Evolutionary conservation across 495 filamentous ascomycete genomes (phyloP), one percentile per base, ranked within the genome.

Genomic region (Neohortaea acidophila): DNA sequence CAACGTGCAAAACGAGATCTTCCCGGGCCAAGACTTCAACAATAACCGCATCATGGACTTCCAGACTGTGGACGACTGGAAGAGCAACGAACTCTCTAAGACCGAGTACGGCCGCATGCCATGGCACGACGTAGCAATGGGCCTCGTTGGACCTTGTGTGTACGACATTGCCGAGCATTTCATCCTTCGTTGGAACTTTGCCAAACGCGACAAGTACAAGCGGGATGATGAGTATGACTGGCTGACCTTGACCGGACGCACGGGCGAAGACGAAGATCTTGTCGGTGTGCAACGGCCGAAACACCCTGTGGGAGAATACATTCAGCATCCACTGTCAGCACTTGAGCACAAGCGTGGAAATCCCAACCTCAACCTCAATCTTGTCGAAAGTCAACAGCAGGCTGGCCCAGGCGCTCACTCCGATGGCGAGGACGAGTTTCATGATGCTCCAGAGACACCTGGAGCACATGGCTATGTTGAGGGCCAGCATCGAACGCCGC

Each of bases 131-230:
- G 84, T 96, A 2, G 68, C 80, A 3, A 85, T 94, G 81, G 84
- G 81, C 2, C 39, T 94, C 17, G 70, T 91, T 32, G 87, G 87
- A 4, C 82, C 85, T 27, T 83, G 77, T 49, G 81, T 94, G 21
- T 86, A 85, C 53, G 85, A 94, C 55, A 87, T 97, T 47, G 87
- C 87, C 2, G 84, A 94, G 58, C 87, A 97, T 53, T 97, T 97
- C 49, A 78, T 94, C 24, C 67, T 91, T 25, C 72, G 86, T 27
- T 94, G 89, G 89, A 97, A 97, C 57, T 91, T 93, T 44, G 65
- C 87, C 61, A 94, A 97, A 62, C 73, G 87, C 14, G 87, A 94
- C 65, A 94, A 97, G 59, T 94, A 97, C 65, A 97, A 97, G 60
- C 77, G 87, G 10, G 73, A 79, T 38, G 55, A 70, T 0, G 58